Evolutionary conservation across 1,284 basidiomycete species (phyloP).

Genomic region (Sporisorium exsertum): DNA sequence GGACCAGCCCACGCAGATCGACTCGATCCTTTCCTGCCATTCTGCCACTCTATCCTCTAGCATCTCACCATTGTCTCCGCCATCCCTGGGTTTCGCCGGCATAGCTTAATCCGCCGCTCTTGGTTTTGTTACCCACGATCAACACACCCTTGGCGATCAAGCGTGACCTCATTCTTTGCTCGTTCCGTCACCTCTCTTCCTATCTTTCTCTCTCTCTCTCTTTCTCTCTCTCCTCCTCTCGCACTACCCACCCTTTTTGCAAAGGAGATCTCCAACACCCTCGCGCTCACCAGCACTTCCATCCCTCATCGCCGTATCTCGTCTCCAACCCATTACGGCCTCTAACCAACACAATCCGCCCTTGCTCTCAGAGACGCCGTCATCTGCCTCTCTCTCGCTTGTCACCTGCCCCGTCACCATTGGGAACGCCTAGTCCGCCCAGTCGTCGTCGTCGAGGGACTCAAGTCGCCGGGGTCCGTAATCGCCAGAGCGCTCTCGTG

Average conservation of each 20-base stretch:
- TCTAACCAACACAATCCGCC: conserved; percentile 9
- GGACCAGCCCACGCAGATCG: background rate
- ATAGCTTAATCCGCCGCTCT: conserved; percentile 2
- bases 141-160: background rate
- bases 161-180: conserved; percentile 13
- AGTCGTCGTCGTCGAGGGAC: background rate
- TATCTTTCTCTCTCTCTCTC: background rate
- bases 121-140: background rate
- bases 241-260: background rate
- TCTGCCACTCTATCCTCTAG: background rate
- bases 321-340: conserved; percentile 15
- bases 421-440: background rate
- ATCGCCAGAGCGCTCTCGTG: conserved; percentile 5
- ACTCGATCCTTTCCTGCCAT: too few species aligned
- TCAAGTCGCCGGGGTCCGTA: conserved; percentile 8
- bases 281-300: conserved; percentile 2
- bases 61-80: background rate
- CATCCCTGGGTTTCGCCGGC: background rate
- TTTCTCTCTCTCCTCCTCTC: background rate
- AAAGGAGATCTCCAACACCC: background rate
- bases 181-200: background rate
- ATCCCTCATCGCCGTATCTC: too few species aligned
- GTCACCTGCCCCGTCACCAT: background rate
- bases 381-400: conserved; percentile 1
- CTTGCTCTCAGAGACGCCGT: conserved; percentile 15